Base-by-base conservation (phyloP, 2,329 filamentous ascomycete genomes). In the Karstenula rhodostoma region DNA sequence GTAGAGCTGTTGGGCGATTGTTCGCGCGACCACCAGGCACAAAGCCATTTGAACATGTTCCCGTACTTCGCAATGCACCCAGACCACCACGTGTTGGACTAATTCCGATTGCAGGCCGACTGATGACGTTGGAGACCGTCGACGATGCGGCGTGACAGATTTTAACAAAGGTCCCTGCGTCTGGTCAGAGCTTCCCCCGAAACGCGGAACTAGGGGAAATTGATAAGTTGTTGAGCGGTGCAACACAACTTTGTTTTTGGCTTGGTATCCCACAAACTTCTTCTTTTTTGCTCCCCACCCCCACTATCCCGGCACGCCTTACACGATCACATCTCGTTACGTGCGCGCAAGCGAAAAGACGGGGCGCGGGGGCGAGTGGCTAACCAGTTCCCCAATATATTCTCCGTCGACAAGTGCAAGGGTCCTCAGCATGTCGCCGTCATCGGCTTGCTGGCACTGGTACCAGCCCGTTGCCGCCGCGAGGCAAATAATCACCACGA, bases 351-450 rank as follows among this genome's bases (percentile, higher is more conserved):
- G 62, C 64, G 29, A 55, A 35, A 10, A 52, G 62, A 63, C 60
- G 58, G 62, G 57, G 60, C 60, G 61, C 63, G 66, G 59, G 44
- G 62, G 58, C 58, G 62, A 62, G 71, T 67, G 68, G 70, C 68
- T 64, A 69, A 57, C 60, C 56, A 54, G 61, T 59, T 51, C 57
- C 23, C 27, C 27, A n/a, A n/a, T n/a, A n/a, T n/a, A 27, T 52
- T 37, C 52, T 59, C 60, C 64, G 65, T 59, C 63, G 70, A 73
- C 70, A 70, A 73, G 69, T 63, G 51, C 61, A 57, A 62, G 66
- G 65, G 65, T 67, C 65, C 60, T 54, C 48, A 63, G 58, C 51
- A 74, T 77, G 74, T 71, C 67, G 71, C 70, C 68, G 69, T 72
- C 72, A 74, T 76, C 73, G 71, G 73, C 70, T 64, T 60, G 57